Evolutionary conservation across 805 yeast species (phyloP).

Genomic region (Kodamaea neixiangensis): DNA sequence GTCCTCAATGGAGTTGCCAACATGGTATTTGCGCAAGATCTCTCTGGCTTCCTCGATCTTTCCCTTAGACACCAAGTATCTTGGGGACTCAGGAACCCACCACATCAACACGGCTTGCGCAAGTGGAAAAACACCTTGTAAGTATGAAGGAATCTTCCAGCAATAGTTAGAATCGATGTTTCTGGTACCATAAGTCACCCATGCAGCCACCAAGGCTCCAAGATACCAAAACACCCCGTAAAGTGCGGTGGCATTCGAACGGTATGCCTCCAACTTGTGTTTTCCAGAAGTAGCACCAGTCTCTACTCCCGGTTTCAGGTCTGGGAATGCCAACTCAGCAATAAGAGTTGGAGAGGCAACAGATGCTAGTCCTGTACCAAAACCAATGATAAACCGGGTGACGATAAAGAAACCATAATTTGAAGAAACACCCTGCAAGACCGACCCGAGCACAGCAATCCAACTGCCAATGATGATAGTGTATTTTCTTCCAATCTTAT

Average conservation of each 20-base stretch:
- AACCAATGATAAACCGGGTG: constrained; percentile 51
- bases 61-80: constrained; percentile 28
- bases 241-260: constrained; percentile 29
- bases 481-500: constrained; percentile 43
- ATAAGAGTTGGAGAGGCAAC: constrained; percentile 51
- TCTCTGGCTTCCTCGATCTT: constrained; percentile 25
- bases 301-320: constrained; percentile 4
- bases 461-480: constrained; percentile 25
- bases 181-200: constrained; percentile 51
- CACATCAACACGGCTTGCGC: constrained; percentile 39
- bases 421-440: constrained; percentile 38
- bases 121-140: constrained; percentile 52
- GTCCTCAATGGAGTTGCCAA: constrained; percentile 35
- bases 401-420: constrained; percentile 40
- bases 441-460: constrained; percentile 33
- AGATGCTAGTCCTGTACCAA: constrained; percentile 44
- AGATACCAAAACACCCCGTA: constrained; percentile 54
- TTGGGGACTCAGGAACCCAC: constrained; percentile 43
- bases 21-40: constrained; percentile 40
- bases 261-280: constrained; percentile 14
- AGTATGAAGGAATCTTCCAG: constrained; percentile 57
- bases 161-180: constrained; percentile 32
- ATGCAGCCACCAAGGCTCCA: constrained; percentile 54
- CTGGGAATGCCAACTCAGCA: constrained; percentile 52
- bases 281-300: neutral